Percentiles rank a stretch among this genome's conserved stretches.
phyloP scores from a whole-genome alignment of 805 yeast genomes.

The Alloascoidea hylecoeti region DNA sequence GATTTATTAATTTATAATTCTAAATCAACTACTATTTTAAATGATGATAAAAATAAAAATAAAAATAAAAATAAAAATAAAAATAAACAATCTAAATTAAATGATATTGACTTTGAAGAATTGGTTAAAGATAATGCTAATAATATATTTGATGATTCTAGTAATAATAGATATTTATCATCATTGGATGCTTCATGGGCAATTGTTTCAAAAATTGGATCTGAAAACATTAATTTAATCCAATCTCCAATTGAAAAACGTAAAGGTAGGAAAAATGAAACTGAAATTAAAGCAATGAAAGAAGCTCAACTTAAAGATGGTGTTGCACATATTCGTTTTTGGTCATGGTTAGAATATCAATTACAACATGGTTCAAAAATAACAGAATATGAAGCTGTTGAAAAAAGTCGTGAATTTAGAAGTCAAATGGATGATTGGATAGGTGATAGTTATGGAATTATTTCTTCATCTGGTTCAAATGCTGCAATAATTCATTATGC shows the following conservation, averaged over 20 bases:
- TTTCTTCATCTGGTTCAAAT: constrained; percentile 63
- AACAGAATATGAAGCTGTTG: constrained; percentile 45
- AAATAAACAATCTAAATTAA: constrained; percentile 5
- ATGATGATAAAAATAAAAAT: too few species aligned
- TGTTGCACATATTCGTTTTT: constrained; percentile 53
- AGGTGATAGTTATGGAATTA: constrained; percentile 63
- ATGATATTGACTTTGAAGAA: constrained; percentile 2
- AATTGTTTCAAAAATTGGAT: constrained; percentile 28
- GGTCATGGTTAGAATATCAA: constrained; percentile 71
- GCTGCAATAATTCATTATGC: constrained; percentile 69
- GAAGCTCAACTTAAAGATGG: constrained; percentile 79
- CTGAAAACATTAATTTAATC: constrained; percentile 15
- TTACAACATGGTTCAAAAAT: constrained; percentile 23
- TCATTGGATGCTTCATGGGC: constrained; percentile 60
- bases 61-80: too few species aligned
- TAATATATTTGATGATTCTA: constrained; percentile 9
- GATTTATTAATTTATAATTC: too few species aligned
- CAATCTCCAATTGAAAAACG: constrained; percentile 49
- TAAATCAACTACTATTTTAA: too few species aligned
- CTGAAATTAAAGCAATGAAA: constrained; percentile 60
- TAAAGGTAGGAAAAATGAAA: constrained; percentile 63
- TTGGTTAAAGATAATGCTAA: constrained; percentile 5
- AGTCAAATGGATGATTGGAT: constrained; percentile 18
- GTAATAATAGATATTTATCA: constrained; percentile 26
- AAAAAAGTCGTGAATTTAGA: constrained; percentile 33